Evolutionary conservation across 2,329 filamentous ascomycete genomes (phyloP).

Genomic region (Diplodia sapinea): DNA sequence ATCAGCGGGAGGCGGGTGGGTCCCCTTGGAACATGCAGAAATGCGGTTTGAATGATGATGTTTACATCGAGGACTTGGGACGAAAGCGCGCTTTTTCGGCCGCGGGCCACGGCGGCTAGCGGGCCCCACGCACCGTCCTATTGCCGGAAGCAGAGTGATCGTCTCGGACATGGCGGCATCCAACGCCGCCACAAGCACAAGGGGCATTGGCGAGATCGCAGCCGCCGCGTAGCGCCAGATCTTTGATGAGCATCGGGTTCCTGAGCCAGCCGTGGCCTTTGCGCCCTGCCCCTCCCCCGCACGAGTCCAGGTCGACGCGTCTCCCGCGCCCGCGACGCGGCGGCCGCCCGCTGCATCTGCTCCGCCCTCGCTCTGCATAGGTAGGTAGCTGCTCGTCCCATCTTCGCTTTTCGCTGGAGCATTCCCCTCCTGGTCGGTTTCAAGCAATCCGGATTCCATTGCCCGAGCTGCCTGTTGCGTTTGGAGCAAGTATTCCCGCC

Average conservation of each 20-base stretch:
- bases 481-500: conserved; percentile 7
- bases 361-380: not conserved
- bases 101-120: not conserved
- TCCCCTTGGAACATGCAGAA: not conserved
- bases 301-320: conserved; percentile 23
- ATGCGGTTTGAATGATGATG: conserved; percentile 12
- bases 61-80: conserved; percentile 14
- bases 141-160: conserved; percentile 20
- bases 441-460: conserved; percentile 23
- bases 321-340: conserved; percentile 1
- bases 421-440: not conserved
- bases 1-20: conserved; percentile 23
- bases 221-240: conserved; percentile 17
- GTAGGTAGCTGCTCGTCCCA: not conserved
- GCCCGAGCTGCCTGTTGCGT: conserved; percentile 4
- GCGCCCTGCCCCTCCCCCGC: conserved; percentile 25
- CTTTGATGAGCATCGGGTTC: conserved; percentile 7
- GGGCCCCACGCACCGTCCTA: not conserved
- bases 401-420: not conserved
- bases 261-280: conserved; percentile 9
- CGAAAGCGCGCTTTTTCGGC: conserved; percentile 8
- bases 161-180: conserved; percentile 4
- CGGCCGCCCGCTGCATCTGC: not conserved
- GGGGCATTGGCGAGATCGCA: not conserved
- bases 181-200: not conserved